Evolutionary conservation across 108 stramenopile species (phyloP).

Genomic region (Cylindrotheca closterium): DNA sequence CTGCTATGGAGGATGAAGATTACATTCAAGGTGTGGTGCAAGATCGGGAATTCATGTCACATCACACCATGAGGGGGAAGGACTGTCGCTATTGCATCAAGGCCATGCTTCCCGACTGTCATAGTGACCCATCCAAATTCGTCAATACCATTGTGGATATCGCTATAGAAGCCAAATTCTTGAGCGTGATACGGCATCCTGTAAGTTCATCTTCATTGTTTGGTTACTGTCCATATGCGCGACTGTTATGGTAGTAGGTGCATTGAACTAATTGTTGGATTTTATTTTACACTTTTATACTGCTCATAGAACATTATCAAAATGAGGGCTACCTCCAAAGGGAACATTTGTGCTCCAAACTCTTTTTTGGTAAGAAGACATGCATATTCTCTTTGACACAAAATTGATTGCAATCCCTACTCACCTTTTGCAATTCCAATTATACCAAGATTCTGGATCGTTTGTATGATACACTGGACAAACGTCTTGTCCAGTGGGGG

Average conservation of each 20-base stretch:
- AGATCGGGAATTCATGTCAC: slow-evolving; percentile 64
- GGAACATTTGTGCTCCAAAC: slow-evolving; percentile 21
- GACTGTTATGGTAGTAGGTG: slow-evolving; percentile 6
- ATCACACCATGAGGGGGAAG: slow-evolving; percentile 55
- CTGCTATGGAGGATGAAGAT: slow-evolving; percentile 38
- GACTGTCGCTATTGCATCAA: slow-evolving; percentile 71
- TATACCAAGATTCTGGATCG: slow-evolving; percentile 63
- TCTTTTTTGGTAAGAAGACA: slow-evolving; percentile 15
- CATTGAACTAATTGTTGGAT: neutral
- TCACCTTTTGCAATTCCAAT: too few species aligned
- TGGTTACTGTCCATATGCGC: too few species aligned
- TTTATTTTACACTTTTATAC: neutral
- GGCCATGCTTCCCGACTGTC: slow-evolving; percentile 39
- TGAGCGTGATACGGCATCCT: slow-evolving; percentile 63
- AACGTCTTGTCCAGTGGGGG: slow-evolving; percentile 42
- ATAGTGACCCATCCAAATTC: slow-evolving; percentile 41
- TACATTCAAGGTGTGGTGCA: slow-evolving; percentile 45
- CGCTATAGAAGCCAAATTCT: slow-evolving; percentile 58
- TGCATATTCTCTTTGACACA: too few species aligned
- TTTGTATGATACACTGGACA: slow-evolving; percentile 54
- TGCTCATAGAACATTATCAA: slow-evolving; percentile 51
- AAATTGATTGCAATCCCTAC: too few species aligned
- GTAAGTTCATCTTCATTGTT: too few species aligned
- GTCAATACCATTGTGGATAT: slow-evolving; percentile 61
- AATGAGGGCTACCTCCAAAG: slow-evolving; percentile 48